phyloP scores from a whole-genome alignment of 2,329 filamentous ascomycete species.

The Pseudogymnoascus sp. region DNA sequence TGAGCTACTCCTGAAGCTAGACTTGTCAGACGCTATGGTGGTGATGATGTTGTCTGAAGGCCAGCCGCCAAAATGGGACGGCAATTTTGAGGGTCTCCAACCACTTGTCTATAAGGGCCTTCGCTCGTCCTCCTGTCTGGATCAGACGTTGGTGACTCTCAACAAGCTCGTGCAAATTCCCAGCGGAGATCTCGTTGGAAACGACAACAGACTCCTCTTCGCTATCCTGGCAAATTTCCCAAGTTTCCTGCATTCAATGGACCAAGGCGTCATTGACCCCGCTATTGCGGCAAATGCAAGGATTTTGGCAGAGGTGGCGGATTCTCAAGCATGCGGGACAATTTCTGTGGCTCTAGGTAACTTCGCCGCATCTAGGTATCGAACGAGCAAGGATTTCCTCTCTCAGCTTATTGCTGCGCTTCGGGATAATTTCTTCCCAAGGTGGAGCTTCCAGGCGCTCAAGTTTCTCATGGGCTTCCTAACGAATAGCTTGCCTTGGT shows the following conservation, averaged over 20 bases:
- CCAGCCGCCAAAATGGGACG: slow-evolving; percentile 82
- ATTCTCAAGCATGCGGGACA: slow-evolving; percentile 59
- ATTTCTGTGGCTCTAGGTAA: slow-evolving; percentile 63
- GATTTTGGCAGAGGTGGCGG: slow-evolving; percentile 64
- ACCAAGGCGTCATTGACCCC: slow-evolving; percentile 51
- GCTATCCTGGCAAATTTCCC: slow-evolving; percentile 88
- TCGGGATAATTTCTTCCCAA: slow-evolving; percentile 70
- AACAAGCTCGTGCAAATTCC: slow-evolving; percentile 74
- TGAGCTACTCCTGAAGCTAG: slow-evolving; percentile 74
- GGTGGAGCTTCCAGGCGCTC: slow-evolving; percentile 74
- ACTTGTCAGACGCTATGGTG: slow-evolving; percentile 64
- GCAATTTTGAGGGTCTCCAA: slow-evolving; percentile 78
- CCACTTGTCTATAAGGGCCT: slow-evolving; percentile 84
- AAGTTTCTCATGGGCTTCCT: slow-evolving; percentile 87
- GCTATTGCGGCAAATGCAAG: slow-evolving; percentile 57
- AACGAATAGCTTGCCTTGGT: slow-evolving; percentile 82
- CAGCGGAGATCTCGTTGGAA: slow-evolving; percentile 72
- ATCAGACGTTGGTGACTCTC: slow-evolving; percentile 68
- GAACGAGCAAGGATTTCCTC: slow-evolving; percentile 68
- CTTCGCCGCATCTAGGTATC: slow-evolving; percentile 61
- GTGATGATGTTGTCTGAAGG: slow-evolving; percentile 67
- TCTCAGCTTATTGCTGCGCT: slow-evolving; percentile 66
- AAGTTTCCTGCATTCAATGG: slow-evolving; percentile 72
- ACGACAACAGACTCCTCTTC: slow-evolving; percentile 75
- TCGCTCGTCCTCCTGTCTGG: slow-evolving; percentile 75